A percentile compares a stretch with the other conserved stretches of the same genome.
phyloP scores from a whole-genome alignment of 768 basidiomycete species.

The Hypholoma fasciculare region DNA sequence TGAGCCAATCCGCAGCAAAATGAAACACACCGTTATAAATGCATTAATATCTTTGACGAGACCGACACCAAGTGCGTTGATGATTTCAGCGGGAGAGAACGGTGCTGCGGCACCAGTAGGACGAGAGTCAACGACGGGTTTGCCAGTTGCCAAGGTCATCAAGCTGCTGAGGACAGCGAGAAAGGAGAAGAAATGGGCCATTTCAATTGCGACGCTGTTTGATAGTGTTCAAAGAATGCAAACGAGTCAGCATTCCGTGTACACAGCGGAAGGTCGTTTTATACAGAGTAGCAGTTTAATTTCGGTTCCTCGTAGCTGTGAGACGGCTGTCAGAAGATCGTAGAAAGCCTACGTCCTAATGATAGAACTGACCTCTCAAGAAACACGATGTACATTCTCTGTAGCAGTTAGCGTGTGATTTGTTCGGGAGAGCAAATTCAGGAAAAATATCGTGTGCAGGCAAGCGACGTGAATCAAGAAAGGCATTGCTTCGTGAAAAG shows the following conservation, averaged over 20 bases:
- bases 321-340: too few species aligned
- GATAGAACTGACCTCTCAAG: neutral
- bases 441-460: neutral
- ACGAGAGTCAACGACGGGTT: slow-evolving; percentile 2
- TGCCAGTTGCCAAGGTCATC: slow-evolving; percentile 1
- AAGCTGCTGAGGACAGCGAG: neutral
- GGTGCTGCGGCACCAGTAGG: slow-evolving; percentile 2
- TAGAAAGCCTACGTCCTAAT: neutral
- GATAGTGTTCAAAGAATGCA: neutral
- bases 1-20: slow-evolving; percentile 13
- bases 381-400: neutral
- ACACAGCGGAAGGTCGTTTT: neutral
- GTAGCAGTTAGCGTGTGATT: neutral
- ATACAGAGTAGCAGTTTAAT: neutral
- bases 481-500: too few species aligned
- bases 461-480: neutral
- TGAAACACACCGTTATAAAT: slow-evolving; percentile 34
- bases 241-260: too few species aligned
- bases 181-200: slow-evolving; percentile 6
- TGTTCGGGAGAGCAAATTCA: neutral
- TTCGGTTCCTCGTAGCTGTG: neutral
- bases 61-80: slow-evolving; percentile 38
- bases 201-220: neutral
- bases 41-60: slow-evolving; percentile 40
- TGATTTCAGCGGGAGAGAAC: slow-evolving; percentile 22